A percentile compares a stretch with the other conserved stretches of the same genome.
Evolutionary conservation across 192 early-diverging fungal genomes (phyloP).

Genomic region (Umbelopsis vinacea): DNA sequence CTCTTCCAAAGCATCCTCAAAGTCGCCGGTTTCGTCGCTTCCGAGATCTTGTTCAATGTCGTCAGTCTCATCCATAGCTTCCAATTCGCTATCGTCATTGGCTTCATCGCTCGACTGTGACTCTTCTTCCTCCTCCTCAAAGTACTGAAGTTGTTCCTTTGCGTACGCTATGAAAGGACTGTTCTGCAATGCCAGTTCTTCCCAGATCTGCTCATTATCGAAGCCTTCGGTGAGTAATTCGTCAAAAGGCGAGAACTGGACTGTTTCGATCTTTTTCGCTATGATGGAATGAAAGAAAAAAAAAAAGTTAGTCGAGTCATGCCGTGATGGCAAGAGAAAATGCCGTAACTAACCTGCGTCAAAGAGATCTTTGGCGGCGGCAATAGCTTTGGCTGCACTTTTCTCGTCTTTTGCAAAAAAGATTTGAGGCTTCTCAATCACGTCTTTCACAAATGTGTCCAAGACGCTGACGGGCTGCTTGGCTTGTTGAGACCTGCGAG

Average conservation of each 20-base stretch:
- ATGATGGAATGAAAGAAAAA: not conserved
- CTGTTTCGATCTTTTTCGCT: constrained; percentile 55
- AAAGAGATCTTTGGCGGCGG: constrained; percentile 54
- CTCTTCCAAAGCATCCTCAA: constrained; percentile 48
- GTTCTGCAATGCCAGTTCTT: constrained; percentile 88
- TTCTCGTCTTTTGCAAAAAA: constrained; percentile 47
- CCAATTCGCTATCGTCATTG: not conserved
- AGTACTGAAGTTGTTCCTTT: constrained; percentile 46
- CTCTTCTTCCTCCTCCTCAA: constrained; percentile 25
- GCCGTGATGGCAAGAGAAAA: not conserved
- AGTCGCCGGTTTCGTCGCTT: constrained; percentile 46
- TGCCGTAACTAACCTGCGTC: constrained; percentile 47
- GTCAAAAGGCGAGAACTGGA: constrained; percentile 56
- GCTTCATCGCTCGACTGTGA: constrained; percentile 17
- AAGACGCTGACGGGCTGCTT: not conserved
- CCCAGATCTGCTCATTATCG: constrained; percentile 91
- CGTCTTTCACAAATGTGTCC: constrained; percentile 33
- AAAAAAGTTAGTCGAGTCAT: not conserved
- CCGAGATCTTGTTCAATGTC: constrained; percentile 36
- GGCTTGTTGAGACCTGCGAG: not conserved
- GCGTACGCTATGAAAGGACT: constrained; percentile 75
- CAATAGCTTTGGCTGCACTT: constrained; percentile 44
- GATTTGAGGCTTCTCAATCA: constrained; percentile 58
- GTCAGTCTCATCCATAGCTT: constrained; percentile 26
- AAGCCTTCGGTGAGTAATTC: constrained; percentile 73